These are phyloP conservation scores for Nigrospora osmanthi DNA, from an alignment of 2,329 filamentous ascomycete genomes.

Conservation along the genomic window DNA sequence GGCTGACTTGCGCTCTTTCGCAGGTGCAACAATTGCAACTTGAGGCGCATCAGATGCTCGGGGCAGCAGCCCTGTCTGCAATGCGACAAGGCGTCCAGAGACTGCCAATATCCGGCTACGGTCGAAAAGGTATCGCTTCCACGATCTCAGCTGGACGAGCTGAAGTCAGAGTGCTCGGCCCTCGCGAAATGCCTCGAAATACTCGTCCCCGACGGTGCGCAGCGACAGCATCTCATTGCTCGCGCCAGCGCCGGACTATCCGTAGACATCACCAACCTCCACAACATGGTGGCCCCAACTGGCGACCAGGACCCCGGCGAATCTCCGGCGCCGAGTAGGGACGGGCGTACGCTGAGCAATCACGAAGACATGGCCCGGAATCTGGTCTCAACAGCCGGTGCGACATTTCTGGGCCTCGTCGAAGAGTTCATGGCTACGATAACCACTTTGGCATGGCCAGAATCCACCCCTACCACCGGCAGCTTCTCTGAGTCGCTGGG, in stretches of 20 bases:
- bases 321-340: conserved; percentile 8
- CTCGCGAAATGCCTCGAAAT: conserved; percentile 31
- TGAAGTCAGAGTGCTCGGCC: conserved; percentile 28
- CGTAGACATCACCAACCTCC: neutral
- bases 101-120: conserved; percentile 38
- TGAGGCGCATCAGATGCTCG: conserved; percentile 44
- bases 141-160: conserved; percentile 30
- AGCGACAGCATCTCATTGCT: conserved; percentile 13
- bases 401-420: conserved; percentile 39
- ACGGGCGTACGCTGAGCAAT: conserved; percentile 37
- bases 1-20: neutral
- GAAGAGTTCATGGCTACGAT: conserved; percentile 37
- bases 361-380: conserved; percentile 34
- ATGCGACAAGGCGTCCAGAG: conserved; percentile 32
- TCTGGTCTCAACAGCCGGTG: conserved; percentile 40
- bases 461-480: conserved; percentile 8
- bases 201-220: conserved; percentile 24
- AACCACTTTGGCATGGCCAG: conserved; percentile 22
- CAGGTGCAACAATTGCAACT: conserved; percentile 46
- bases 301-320: neutral
- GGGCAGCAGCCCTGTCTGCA: conserved; percentile 39
- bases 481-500: conserved; percentile 33
- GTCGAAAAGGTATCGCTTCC: conserved; percentile 35
- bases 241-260: neutral
- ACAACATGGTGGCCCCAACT: neutral